Conservation (phyloP, 169 alveolate genomes). For the Cryptosporidium ryanae region DNA sequence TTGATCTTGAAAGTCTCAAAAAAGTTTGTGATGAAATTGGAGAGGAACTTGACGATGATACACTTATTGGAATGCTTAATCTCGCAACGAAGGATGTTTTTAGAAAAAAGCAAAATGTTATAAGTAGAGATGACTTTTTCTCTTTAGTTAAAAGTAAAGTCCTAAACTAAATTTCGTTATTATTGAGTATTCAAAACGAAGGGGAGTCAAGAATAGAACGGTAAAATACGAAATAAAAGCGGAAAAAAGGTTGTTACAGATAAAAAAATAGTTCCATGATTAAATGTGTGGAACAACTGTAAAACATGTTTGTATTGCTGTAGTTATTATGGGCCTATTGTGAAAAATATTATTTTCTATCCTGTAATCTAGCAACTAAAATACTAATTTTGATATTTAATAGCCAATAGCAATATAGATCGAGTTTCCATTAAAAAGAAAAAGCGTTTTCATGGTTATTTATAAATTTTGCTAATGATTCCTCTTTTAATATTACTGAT, state of each 20-base stretch:
- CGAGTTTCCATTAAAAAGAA: no score
- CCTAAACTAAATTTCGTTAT: constrained; percentile 27
- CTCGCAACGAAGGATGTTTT: constrained; percentile 68
- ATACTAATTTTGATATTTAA: no score
- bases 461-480: no score
- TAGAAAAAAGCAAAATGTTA: constrained; percentile 54
- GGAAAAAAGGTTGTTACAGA: neutral
- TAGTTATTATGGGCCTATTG: no score
- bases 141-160: constrained; percentile 61
- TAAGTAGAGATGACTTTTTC: constrained; percentile 71
- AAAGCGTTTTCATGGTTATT: no score
- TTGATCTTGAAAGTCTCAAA: constrained; percentile 53
- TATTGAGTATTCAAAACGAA: neutral
- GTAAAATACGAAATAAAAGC: neutral
- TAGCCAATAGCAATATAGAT: no score
- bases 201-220: neutral
- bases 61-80: constrained; percentile 69
- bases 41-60: constrained; percentile 74
- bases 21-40: constrained; percentile 61
- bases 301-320: no score
- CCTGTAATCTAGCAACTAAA: no score
- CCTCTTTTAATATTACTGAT: no score
- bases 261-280: no score
- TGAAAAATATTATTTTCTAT: no score
- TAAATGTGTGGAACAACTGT: no score